These are phyloP conservation scores for Yamadazyma diospyri DNA, from an alignment of 1,139 yeast genomes.

Conservation along the genomic window DNA sequence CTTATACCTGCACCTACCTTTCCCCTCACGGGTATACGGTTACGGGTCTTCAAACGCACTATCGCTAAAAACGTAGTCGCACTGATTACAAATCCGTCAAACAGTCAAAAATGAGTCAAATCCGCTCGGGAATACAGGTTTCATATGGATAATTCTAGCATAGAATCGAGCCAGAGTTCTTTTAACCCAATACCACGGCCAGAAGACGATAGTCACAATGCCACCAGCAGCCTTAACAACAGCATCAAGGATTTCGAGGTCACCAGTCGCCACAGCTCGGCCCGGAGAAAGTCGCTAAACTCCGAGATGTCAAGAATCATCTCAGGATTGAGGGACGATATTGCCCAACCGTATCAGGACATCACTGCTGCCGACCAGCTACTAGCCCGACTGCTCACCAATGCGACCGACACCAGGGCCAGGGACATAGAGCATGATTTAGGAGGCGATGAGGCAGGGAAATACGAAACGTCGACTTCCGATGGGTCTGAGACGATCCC, in stretches of 20 bases:
- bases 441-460: constrained; percentile 2
- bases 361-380: constrained; percentile 21
- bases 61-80: too few relatives aligned
- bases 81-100: too few relatives aligned
- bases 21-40: too few relatives aligned
- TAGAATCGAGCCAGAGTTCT: background rate
- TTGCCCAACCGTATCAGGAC: constrained; percentile 18
- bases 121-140: too few relatives aligned
- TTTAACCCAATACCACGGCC: too few relatives aligned
- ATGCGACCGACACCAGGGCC: background rate
- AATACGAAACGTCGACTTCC: constrained; percentile 10
- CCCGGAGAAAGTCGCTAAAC: constrained; percentile 12
- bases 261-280: background rate
- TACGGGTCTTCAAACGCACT: too few relatives aligned
- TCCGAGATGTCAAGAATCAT: constrained; percentile 29
- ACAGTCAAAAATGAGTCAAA: too few relatives aligned
- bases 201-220: too few relatives aligned
- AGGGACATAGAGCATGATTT: background rate
- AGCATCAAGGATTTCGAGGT: too few relatives aligned
- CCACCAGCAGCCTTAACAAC: too few relatives aligned
- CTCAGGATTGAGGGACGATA: constrained; percentile 33
- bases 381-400: constrained; percentile 4
- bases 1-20: too few relatives aligned
- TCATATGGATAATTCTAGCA: constrained; percentile 2
- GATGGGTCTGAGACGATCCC: constrained; percentile 23